phyloP scores from a whole-genome alignment of 2,329 filamentous ascomycete genomes.

The Daldinia eschscholtzii region DNA sequence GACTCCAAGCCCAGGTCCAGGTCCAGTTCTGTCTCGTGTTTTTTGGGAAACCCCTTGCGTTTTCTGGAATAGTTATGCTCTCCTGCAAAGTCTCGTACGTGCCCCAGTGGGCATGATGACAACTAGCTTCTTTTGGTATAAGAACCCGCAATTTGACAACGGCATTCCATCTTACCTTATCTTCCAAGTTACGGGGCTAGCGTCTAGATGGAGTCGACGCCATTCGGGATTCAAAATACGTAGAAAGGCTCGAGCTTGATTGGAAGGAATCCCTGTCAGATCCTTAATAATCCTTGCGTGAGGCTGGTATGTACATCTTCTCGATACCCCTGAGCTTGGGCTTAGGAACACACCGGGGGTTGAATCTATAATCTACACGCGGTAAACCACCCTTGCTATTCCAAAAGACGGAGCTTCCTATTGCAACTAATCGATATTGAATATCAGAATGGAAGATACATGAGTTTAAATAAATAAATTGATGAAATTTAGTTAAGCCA shows the following conservation, averaged over 20 bases:
- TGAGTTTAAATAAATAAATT: background rate
- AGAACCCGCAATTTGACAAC: background rate
- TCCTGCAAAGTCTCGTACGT: conserved; percentile 1
- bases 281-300: background rate
- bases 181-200: background rate
- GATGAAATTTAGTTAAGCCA: no score
- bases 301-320: background rate
- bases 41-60: background rate
- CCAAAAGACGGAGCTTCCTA: background rate
- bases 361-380: background rate
- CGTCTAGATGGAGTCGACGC: background rate
- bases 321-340: background rate
- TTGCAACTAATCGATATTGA: background rate
- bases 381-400: background rate
- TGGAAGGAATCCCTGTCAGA: background rate
- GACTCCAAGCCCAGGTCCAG: background rate
- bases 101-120: background rate
- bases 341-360: background rate
- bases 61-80: background rate
- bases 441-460: background rate
- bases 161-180: background rate
- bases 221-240: conserved; percentile 2
- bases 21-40: background rate
- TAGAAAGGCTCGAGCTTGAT: background rate
- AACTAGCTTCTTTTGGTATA: background rate